Conservation (phyloP, 495 filamentous ascomycete species). For the Chaetomium fimeti region DNA sequence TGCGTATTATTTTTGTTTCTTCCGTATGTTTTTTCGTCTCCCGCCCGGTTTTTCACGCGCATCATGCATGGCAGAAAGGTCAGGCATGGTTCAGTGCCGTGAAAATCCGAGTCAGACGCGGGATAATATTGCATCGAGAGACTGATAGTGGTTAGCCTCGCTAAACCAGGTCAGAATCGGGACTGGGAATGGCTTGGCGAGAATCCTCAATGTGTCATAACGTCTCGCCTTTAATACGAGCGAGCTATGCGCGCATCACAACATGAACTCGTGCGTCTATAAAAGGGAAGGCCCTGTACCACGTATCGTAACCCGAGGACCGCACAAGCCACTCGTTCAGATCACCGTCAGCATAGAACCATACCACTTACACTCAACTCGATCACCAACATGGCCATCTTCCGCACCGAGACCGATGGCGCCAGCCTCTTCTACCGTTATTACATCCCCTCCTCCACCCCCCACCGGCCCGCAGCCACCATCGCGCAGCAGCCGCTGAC, state of each 20-base stretch:
- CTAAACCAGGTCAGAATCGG: not conserved
- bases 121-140: not conserved
- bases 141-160: not conserved
- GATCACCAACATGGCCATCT: constrained; percentile 17
- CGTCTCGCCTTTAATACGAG: too few relatives aligned
- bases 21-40: not conserved
- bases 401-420: constrained; percentile 16
- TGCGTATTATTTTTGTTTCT: not conserved
- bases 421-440: constrained; percentile 27
- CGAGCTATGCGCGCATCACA: too few relatives aligned
- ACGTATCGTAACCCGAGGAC: too few relatives aligned
- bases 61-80: not conserved
- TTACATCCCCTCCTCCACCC: constrained; percentile 19
- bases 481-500: constrained; percentile 13
- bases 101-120: not conserved
- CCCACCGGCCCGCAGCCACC: not conserved
- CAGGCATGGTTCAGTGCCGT: not conserved
- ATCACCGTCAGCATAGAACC: not conserved
- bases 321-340: not conserved
- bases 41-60: not conserved
- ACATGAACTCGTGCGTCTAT: too few relatives aligned
- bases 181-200: not conserved
- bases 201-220: not conserved
- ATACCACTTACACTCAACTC: not conserved
- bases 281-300: too few relatives aligned